Percentiles rank a stretch among this genome's conserved stretches.
These are phyloP conservation scores for Xerocomus subilludens DNA, from an alignment of 1,284 basidiomycete genomes.

Conservation along the genomic window DNA sequence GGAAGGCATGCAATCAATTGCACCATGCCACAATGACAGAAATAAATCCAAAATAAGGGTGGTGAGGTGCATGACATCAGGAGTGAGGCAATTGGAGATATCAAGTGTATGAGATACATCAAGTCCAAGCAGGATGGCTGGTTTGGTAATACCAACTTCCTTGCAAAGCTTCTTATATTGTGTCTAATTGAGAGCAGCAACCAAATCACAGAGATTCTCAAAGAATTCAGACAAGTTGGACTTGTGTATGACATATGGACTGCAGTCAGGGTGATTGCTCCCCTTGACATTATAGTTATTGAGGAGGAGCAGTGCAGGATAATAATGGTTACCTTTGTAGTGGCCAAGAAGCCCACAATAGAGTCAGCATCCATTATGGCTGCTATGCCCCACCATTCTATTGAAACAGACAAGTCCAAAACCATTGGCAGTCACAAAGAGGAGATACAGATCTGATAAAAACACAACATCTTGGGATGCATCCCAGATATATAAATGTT, in stretches of 20 bases:
- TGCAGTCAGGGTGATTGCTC: background rate
- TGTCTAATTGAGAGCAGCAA: background rate
- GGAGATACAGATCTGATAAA: background rate
- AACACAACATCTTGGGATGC: background rate
- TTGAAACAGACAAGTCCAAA: conserved; percentile 1
- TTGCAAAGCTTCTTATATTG: too few species aligned
- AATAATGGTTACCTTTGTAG: background rate
- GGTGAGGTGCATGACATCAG: background rate
- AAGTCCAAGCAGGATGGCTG: background rate
- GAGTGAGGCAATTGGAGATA: background rate
- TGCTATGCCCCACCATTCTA: background rate
- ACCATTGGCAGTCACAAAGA: background rate
- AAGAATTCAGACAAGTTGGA: too few species aligned
- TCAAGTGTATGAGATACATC: background rate
- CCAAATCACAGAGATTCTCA: too few species aligned
- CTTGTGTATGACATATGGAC: too few species aligned
- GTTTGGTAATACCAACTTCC: background rate
- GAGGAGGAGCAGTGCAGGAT: background rate
- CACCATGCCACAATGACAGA: background rate
- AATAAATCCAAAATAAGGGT: background rate
- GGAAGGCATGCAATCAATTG: background rate
- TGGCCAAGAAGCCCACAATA: conserved; percentile 3
- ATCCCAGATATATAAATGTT: conserved; percentile 17
- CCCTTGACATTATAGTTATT: background rate
- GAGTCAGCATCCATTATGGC: conserved; percentile 5